A percentile compares a stretch with the other conserved stretches of the same genome.
Evolutionary conservation across 352 stramenopile genomes (phyloP).

Genomic region (Phytopythium vexans): DNA sequence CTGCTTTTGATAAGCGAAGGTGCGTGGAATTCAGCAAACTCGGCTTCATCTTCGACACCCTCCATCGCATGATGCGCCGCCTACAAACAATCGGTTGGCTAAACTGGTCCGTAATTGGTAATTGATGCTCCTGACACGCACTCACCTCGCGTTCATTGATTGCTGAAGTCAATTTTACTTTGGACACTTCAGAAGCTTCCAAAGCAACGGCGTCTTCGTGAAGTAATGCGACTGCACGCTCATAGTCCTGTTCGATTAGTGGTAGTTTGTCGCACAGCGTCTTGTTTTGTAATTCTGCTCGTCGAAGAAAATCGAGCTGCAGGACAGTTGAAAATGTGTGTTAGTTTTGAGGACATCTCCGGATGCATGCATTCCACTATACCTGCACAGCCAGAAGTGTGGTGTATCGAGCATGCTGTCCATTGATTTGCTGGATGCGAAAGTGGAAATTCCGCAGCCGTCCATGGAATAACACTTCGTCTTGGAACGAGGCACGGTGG

Average conservation of each 20-base stretch:
- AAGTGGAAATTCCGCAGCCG: slow-evolving; percentile 67
- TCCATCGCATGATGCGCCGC: slow-evolving; percentile 44
- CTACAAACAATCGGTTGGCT: slow-evolving; percentile 7
- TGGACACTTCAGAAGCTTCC: slow-evolving; percentile 24
- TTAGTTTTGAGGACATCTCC: background rate
- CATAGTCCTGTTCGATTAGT: slow-evolving; percentile 54
- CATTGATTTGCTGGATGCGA: slow-evolving; percentile 53
- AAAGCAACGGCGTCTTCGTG: slow-evolving; percentile 36
- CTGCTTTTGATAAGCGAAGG: slow-evolving; percentile 59
- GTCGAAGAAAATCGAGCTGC: slow-evolving; percentile 52
- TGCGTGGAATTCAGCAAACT: slow-evolving; percentile 71
- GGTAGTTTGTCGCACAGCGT: slow-evolving; percentile 53
- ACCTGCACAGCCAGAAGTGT: slow-evolving; percentile 57
- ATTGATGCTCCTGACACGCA: background rate
- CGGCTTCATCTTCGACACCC: slow-evolving; percentile 73
- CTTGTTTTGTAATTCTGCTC: slow-evolving; percentile 37
- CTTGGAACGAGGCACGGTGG: slow-evolving; percentile 52
- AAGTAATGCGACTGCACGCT: slow-evolving; percentile 31
- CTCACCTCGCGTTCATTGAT: slow-evolving; percentile 44
- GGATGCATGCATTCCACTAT: slow-evolving; percentile 2
- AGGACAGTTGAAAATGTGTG: background rate
- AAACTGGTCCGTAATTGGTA: background rate
- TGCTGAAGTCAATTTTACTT: slow-evolving; percentile 19
- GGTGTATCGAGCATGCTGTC: slow-evolving; percentile 29
- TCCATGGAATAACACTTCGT: slow-evolving; percentile 66